Conservation (phyloP, 139 green algal genomes). For the Ostreobium quekettii region DNA sequence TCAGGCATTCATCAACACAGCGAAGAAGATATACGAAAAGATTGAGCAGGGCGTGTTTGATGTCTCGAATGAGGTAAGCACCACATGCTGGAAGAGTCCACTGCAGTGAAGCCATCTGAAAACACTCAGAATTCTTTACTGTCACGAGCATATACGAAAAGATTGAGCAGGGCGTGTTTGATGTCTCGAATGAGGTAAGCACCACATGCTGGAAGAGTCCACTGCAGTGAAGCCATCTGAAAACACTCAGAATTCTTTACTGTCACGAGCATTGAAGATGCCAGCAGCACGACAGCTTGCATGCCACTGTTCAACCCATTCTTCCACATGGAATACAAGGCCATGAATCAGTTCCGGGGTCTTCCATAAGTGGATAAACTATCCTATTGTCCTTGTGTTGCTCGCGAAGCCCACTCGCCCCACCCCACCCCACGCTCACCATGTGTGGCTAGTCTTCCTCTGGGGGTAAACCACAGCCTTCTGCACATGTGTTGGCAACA, state of each 20-base stretch:
- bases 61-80: constrained; percentile 86
- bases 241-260: constrained; percentile 62
- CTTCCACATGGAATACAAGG: too few species aligned
- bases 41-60: constrained; percentile 93
- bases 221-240: neutral
- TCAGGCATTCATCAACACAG: constrained; percentile 96
- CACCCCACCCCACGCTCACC: too few species aligned
- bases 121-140: constrained; percentile 62
- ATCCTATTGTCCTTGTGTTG: too few species aligned
- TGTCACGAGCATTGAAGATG: constrained; percentile 82
- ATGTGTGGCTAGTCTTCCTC: too few species aligned
- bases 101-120: neutral
- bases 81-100: constrained; percentile 6
- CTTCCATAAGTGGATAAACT: too few species aligned
- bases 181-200: constrained; percentile 89
- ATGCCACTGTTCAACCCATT: too few species aligned
- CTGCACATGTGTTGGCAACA: too few species aligned
- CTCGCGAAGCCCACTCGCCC: too few species aligned
- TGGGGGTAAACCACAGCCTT: too few species aligned
- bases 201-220: constrained; percentile 5
- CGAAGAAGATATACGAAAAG: constrained; percentile 94
- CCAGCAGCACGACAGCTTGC: too few species aligned
- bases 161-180: constrained; percentile 87
- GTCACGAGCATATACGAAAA: constrained; percentile 91
- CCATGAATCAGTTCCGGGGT: too few species aligned